Evolutionary conservation across 306 rosid species (phyloP), one percentile per base, ranked within the genome.

Genomic region (Albizia julibrissin): DNA sequence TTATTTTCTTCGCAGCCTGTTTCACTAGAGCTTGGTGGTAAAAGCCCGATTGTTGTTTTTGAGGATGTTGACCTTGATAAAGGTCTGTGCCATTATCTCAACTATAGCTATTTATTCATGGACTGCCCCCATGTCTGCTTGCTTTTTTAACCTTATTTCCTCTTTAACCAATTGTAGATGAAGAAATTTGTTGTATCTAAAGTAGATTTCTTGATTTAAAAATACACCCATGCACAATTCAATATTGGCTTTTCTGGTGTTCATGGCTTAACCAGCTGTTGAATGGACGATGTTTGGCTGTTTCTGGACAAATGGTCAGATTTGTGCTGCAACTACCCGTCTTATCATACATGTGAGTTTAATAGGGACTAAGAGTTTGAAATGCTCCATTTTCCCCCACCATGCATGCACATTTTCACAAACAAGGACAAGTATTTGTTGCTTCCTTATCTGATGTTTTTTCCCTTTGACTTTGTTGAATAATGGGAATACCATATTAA

Each of bases 261-360:
- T 68, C 70, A 33, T 90, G 76, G 78, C 84, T 85, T 79, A 82
- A 87, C 77, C 88, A 95, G 99, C 99, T 92, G 99, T 88, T 78
- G 99, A 95, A 88, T 95, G 99, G 99, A 82, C 97, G 24, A 72
- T 79, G 68, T 95, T 93, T 78, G 99, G 99, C 76, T 85, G 93
- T 92, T 95, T 93, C 89, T 93, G 99, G 98, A 92, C 98, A 72
- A 95, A 95, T 85, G 99, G 99, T 85, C 99, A 95, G 92, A 95
- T 95, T 68, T 95, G 99, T 90, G 92, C 97, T 86, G 99, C 99
- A 80, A 95, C 99, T 74, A 93, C 99, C 80, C 98, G 99, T 52
- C 97, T 95, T 82, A 85, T 95, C 83, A 76, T 95, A 79, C 98
- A 93, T 69, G 99, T 93, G 90, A 85, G 97, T 89, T 76, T 71